Conservation (phyloP, 1,284 basidiomycete species). For the Uromyces viciae-fabae region DNA sequence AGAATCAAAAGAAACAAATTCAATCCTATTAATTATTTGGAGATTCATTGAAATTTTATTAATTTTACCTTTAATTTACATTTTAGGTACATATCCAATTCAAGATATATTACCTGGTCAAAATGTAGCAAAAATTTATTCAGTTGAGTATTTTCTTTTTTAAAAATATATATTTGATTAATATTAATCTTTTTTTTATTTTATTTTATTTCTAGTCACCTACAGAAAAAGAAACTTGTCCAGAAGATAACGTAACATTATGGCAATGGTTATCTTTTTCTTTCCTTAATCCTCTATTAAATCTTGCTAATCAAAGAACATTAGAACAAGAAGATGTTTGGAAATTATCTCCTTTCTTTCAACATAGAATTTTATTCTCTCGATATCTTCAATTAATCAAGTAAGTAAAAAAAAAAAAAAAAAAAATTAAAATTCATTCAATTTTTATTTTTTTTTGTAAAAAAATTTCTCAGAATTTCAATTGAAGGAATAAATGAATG, state of each 20-base stretch:
- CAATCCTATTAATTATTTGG: neutral
- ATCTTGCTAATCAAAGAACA: slow-evolving; percentile 55
- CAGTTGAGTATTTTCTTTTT: slow-evolving; percentile 29
- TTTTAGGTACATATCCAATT: slow-evolving; percentile 38
- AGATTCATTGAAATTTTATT: neutral
- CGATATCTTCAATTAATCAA: slow-evolving; percentile 16
- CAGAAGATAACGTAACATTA: slow-evolving; percentile 29
- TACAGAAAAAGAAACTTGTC: slow-evolving; percentile 54
- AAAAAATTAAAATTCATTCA: neutral
- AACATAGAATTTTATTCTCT: slow-evolving; percentile 23
- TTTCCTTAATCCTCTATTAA: slow-evolving; percentile 39
- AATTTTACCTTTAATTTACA: slow-evolving; percentile 1
- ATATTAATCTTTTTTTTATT: neutral
- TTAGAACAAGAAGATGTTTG: slow-evolving; percentile 39
- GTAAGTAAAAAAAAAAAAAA: neutral
- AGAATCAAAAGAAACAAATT: neutral
- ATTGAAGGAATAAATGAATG: too few species aligned
- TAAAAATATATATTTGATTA: neutral
- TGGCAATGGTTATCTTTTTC: slow-evolving; percentile 43
- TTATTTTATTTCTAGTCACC: neutral
- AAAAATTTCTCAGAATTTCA: too few species aligned
- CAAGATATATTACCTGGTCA: slow-evolving; percentile 11
- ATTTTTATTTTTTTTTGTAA: neutral
- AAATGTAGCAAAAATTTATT: slow-evolving; percentile 28
- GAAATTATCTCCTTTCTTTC: slow-evolving; percentile 43